Evolutionary conservation across 495 filamentous ascomycete species (phyloP).

Genomic region (Neurospora intermedia): DNA sequence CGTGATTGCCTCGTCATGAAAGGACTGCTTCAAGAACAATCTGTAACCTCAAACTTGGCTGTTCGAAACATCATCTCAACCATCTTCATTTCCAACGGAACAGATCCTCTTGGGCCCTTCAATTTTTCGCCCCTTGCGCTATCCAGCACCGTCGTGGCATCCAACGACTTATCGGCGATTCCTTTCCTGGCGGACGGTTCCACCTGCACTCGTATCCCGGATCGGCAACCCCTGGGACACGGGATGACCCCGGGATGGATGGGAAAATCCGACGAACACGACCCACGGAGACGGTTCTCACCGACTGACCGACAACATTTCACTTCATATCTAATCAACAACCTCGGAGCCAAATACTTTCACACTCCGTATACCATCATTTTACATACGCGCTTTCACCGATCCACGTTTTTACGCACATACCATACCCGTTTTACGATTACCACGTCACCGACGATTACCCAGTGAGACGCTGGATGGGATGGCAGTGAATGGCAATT

Average conservation of each 20-base stretch:
- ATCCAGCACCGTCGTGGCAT: neutral
- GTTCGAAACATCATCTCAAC: neutral
- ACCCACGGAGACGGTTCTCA: neutral
- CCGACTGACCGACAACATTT: neutral
- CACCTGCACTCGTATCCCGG: neutral
- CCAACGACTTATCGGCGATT: neutral
- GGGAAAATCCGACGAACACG: neutral
- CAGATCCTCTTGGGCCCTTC: neutral
- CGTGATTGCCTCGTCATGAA: conserved; percentile 27
- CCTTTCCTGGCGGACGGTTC: neutral
- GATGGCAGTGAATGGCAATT: neutral
- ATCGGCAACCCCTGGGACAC: neutral
- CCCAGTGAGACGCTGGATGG: neutral
- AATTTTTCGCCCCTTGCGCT: neutral
- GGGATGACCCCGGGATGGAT: neutral
- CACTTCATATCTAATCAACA: neutral
- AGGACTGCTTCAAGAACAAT: neutral
- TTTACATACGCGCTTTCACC: neutral
- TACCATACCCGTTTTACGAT: neutral
- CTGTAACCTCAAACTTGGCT: neutral
- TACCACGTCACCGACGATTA: neutral
- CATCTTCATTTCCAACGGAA: neutral
- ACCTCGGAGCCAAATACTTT: neutral
- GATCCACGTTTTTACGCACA: neutral
- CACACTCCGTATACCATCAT: neutral